These are phyloP conservation scores for Kalanchoe fedtschenkoi DNA, from an alignment of 164 flowering plant species.

Conservation along the genomic window DNA sequence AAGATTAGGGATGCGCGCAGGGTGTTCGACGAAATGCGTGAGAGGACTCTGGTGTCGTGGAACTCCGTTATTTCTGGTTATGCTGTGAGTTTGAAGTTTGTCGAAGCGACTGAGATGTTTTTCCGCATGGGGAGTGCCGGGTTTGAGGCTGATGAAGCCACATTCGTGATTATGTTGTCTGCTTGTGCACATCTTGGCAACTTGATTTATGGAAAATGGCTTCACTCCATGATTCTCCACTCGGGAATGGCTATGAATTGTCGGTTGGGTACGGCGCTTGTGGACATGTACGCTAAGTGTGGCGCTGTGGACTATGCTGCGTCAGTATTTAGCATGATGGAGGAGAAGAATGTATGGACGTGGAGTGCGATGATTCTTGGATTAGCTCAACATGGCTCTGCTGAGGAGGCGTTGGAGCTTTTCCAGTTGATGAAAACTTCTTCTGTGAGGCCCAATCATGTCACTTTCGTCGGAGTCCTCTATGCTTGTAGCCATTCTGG, in stretches of 20 bases:
- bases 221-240: constrained; percentile 41
- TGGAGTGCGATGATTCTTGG: constrained; percentile 77
- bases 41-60: constrained; percentile 57
- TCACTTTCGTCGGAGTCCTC: constrained; percentile 61
- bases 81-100: constrained; percentile 24
- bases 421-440: constrained; percentile 29
- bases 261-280: constrained; percentile 53
- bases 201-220: constrained; percentile 48
- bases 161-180: constrained; percentile 56
- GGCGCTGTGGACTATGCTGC: constrained; percentile 31
- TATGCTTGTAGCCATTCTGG: constrained; percentile 74
- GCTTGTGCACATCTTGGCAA: constrained; percentile 48
- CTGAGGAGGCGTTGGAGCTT: constrained; percentile 35
- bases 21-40: constrained; percentile 49
- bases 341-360: constrained; percentile 53
- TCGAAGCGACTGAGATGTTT: constrained; percentile 27
- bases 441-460: constrained; percentile 43
- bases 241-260: constrained; percentile 33
- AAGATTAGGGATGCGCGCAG: constrained; percentile 24
- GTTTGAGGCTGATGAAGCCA: constrained; percentile 46
- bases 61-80: constrained; percentile 40
- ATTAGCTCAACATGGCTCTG: constrained; percentile 61
- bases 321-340: constrained; percentile 31
- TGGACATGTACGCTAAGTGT: constrained; percentile 63
- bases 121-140: constrained; percentile 28